These are phyloP conservation scores for Apiotrichum montevideense DNA, from an alignment of 1,284 basidiomycete species.

Conservation along the genomic window DNA sequence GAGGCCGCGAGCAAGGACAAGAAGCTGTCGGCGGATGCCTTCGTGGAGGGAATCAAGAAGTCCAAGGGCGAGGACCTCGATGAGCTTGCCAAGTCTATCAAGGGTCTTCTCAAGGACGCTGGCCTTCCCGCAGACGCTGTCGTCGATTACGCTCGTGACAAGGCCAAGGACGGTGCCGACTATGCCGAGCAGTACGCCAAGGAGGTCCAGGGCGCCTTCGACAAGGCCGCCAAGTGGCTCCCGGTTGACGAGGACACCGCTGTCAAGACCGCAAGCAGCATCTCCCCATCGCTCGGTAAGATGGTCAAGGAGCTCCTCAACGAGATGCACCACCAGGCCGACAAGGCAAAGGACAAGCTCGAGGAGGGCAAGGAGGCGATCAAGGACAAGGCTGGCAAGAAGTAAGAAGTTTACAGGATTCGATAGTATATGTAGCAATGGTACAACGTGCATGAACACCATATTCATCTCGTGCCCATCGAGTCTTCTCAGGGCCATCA, in stretches of 20 bases:
- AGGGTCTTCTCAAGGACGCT: constrained; percentile 40
- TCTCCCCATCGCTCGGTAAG: constrained; percentile 40
- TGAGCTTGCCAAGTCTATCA: constrained; percentile 38
- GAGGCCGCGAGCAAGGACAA: constrained; percentile 41
- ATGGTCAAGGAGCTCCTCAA: constrained; percentile 36
- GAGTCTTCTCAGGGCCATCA: too few relatives aligned
- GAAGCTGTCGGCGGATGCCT: constrained; percentile 31
- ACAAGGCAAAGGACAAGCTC: constrained; percentile 25
- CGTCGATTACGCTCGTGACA: constrained; percentile 35
- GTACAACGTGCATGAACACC: too few relatives aligned
- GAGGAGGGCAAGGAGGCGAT: constrained; percentile 2
- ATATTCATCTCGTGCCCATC: too few relatives aligned
- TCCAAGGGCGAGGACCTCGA: constrained; percentile 40
- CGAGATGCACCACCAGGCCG: constrained; percentile 23
- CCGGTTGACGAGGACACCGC: constrained; percentile 39
- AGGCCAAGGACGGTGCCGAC: constrained; percentile 36
- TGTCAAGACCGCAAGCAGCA: constrained; percentile 32
- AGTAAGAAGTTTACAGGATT: constrained; percentile 9
- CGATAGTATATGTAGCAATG: background rate
- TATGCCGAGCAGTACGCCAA: constrained; percentile 36
- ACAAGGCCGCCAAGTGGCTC: constrained; percentile 29
- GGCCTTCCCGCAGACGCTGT: constrained; percentile 41
- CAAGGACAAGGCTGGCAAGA: constrained; percentile 18
- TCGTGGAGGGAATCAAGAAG: constrained; percentile 36
- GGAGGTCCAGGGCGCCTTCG: constrained; percentile 30